Evolutionary conservation across 805 yeast genomes (phyloP), one percentile per base, ranked within the genome.

Genomic region (Hermanozyma aechmeae): DNA sequence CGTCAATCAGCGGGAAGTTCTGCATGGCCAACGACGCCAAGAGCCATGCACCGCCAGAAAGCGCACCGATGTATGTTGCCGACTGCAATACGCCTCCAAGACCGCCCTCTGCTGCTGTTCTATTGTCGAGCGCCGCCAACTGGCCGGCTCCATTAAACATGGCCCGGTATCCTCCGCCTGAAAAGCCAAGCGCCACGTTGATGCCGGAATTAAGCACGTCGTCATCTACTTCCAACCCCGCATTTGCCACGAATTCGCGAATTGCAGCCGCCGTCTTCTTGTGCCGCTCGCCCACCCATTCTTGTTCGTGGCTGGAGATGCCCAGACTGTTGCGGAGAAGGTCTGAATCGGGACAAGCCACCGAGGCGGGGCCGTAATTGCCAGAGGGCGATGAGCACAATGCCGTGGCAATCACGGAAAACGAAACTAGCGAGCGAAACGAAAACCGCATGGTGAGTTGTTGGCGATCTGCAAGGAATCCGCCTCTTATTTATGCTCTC

Each of bases 11-110:
- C 7, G 86, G 73, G 76, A 80, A 85, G 46, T 77, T 75, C 49
- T 84, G 81, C 46, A 69, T 61, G 0, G 71, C 73, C 17, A 84
- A 52, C 7, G 87, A 68, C 2, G 83, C 79, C 16, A 83, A 61
- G 27, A 82, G 59, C 94, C 94, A 84, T 10, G 81, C 69, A 16
- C 95, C 95, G 18, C 95, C 95, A 11, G 87, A 77, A 21, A 84
- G 66, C 6, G 89, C 94, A 4, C 83, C 58, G 4, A 85, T 51
- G 46, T 86, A 85, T 9, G 81, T 71, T 1, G 84, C 48, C 5
- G 80, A 58, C 43, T 80, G 85, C 21, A 84, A 55, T 15, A 85
- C 53, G 4, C 95, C 93, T 19, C 89, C 87, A 24, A 84, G 51
- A 10, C 81, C 79, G n/a, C 26, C 39, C 4, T 65, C 61, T 1